Base-by-base conservation (phyloP, 345 rosid genomes). In the Eucalyptus paniculata region DNA sequence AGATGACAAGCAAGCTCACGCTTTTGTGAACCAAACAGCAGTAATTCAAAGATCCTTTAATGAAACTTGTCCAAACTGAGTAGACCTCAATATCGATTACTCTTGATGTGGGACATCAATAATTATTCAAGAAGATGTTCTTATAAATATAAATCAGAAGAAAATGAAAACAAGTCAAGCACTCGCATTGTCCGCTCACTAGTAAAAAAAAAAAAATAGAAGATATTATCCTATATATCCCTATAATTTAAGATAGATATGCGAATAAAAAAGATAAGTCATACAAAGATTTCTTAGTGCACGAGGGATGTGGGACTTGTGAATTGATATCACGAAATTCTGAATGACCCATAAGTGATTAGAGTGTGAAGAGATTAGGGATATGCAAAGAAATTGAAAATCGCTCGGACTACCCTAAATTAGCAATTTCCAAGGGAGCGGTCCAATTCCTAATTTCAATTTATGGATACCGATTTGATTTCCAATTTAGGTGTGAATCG, bases 401-500 rank as follows among this genome's bases (percentile, higher is more conserved):
- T 0, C 4, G 0, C 26, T 53, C 5, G 0, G 0, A 53, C 1
- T 0, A 4, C 11, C 24, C 26, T 4, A 21, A 53, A 53, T 24
- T 2, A 21, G 2, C 11, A 53, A 2, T 53, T 53, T 4, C 58
- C 58, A 53, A 53, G 26, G 9, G 5, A 53, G 23, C 10, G 4
- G 0, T 53, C 11, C 26, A 2, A 53, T 21, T 53, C 5, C 1
- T 53, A 2, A 53, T 53, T 53, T 9, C 0, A 53, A 21, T 53
- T 19, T 53, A 53, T 19, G 58, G 10, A 4, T 53, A 53, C 2
- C 1, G 2, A 23, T 53, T 4, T 0, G 5, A 53, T 53, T 53
- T 23, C 11, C 9, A 2, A 0, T 53, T 53, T 53, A 21, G 11
- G 56, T 53, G 56, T 53, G 10, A 4, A 8, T 1, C 23, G 0